These are phyloP conservation scores for Aspergillus pseudoviridinutans DNA, from an alignment of 2,329 filamentous ascomycete species.

Conservation along the genomic window DNA sequence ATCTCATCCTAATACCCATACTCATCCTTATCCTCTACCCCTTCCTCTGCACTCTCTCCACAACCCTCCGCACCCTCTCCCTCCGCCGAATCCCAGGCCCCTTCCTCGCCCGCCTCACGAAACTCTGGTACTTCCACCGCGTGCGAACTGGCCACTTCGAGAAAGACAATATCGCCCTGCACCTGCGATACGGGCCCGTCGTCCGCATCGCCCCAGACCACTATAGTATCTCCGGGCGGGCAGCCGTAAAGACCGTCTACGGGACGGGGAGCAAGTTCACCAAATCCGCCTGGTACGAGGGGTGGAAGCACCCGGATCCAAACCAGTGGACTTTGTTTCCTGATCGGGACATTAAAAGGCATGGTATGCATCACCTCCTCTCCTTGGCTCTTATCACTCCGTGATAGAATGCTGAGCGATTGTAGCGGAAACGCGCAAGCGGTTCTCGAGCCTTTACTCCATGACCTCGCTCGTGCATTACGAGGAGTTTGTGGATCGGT, in stretches of 20 bases:
- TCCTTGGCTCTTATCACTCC: no score
- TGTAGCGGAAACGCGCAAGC: conserved; percentile 26
- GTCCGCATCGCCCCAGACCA: conserved; percentile 48
- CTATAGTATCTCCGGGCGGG: conserved; percentile 44
- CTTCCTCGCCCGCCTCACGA: conserved; percentile 42
- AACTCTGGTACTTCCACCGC: conserved; percentile 42
- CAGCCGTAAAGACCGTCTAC: conserved; percentile 43
- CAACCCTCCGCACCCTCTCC: not conserved
- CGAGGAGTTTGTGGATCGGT: conserved; percentile 49
- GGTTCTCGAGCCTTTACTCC: conserved; percentile 45
- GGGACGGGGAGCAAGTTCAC: conserved; percentile 37
- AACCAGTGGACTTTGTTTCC: conserved; percentile 31
- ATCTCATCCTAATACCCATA: no score
- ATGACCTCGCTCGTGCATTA: conserved; percentile 49
- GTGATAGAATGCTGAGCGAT: no score
- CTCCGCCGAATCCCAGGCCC: conserved; percentile 42
- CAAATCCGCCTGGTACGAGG: conserved; percentile 37
- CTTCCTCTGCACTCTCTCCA: not conserved
- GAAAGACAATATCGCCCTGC: conserved; percentile 37
- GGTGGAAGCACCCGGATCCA: conserved; percentile 26
- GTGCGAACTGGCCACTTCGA: conserved; percentile 38
- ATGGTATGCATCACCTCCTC: conserved; percentile 30
- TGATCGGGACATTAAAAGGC: conserved; percentile 33
- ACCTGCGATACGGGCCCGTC: conserved; percentile 40
- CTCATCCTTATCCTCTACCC: no score